Conservation (phyloP, 1,139 yeast genomes). For the Pichia sp. region DNA sequence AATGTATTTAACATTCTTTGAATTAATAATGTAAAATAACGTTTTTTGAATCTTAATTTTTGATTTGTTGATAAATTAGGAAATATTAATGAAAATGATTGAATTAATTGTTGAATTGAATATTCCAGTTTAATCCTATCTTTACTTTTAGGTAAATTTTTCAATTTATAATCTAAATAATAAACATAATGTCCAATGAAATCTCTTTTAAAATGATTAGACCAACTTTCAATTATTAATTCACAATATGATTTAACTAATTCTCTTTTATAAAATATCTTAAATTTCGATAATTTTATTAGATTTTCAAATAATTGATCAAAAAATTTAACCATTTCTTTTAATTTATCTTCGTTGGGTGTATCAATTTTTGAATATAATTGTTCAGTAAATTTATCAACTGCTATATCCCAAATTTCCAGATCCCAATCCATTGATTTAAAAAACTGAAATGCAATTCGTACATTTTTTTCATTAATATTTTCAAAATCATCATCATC, state of each 20-base stretch:
- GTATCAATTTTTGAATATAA: not conserved
- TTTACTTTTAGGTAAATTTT: slow-evolving; percentile 3
- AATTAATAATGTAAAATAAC: slow-evolving; percentile 1
- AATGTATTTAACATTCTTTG: slow-evolving; percentile 7
- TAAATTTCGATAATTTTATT: not conserved
- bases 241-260: not conserved
- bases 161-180: slow-evolving; percentile 9
- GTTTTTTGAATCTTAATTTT: not conserved
- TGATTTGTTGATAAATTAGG: not conserved
- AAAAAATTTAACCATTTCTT: slow-evolving; percentile 5
- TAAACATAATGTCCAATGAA: slow-evolving; percentile 3
- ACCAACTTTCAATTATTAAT: not conserved
- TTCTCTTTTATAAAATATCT: not conserved
- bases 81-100: not conserved
- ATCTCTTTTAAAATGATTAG: slow-evolving; percentile 1
- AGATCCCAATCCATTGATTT: not conserved
- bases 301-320: not conserved
- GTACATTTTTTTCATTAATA: not conserved
- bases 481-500: not conserved
- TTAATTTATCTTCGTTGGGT: slow-evolving; percentile 8
- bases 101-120: not conserved
- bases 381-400: not conserved
- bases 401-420: not conserved
- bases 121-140: slow-evolving; percentile 9
- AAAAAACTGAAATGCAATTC: not conserved